Base-by-base conservation (phyloP, 768 basidiomycete species). In the Boletus patriciae region DNA sequence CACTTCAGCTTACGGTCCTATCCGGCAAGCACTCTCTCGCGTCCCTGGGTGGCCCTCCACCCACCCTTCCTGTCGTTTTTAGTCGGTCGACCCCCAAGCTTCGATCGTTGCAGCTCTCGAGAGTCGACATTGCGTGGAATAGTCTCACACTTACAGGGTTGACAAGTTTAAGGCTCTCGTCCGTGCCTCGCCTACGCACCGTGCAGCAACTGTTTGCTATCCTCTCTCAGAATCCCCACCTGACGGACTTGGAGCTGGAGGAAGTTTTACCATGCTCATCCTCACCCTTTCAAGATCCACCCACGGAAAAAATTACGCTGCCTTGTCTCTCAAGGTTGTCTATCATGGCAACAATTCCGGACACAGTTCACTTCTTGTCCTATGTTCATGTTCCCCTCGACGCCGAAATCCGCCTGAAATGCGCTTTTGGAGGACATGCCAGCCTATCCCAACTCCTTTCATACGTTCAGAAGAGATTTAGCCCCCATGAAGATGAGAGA, bases 351-450 rank as follows among this genome's bases (percentile, higher is more conserved):
- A 46, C 45, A 18, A 40, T 54, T 11, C 52, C 52, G 15, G 45
- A 54, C 37, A 33, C 16, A n/a, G 45, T 46, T 11, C 36, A 47
- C 29, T 47, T 47, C 37, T 54, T 54, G 25, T 40, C 45, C 34
- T 18, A 54, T 37, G 12, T 46, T 13, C 12, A 34, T 38, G 42
- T 54, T 36, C 46, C 46, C 21, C 46, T 36, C 19, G 6, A 41
- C 21, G n/a, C 53, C 18, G 46, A 54, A 12, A 47, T 27, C 37
- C 46, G 46, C 31, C 25, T 47, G 16, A 54, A 54, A 33, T 54
- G 38, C 23, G 38, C 45, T 31, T 50, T 31, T 44, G 54, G 42
- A 43, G 23, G 54, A 8, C 15, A 55, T 13, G 42, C n/a, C 25
- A 50, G 27, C 19, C 27, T 56, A 13, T 19, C 25, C 10, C 48